phyloP scores from a whole-genome alignment of 208 protist species.

The Angomonas desouzai region DNA sequence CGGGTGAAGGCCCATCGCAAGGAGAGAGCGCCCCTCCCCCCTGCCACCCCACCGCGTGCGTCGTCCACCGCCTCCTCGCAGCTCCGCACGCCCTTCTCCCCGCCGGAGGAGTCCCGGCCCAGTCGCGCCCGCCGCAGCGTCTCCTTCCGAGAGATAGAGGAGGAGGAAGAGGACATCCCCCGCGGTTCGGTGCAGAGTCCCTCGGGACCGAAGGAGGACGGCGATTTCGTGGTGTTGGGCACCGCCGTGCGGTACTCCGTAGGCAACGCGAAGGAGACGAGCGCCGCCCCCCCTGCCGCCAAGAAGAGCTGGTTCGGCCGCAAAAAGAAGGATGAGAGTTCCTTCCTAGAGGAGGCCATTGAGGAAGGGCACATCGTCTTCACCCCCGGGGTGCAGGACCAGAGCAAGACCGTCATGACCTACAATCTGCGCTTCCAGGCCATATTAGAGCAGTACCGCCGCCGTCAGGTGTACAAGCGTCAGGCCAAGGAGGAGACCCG shows the following conservation, averaged over 20 bases:
- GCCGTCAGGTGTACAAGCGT: conserved; percentile 19
- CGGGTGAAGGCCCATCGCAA: background rate
- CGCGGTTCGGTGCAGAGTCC: background rate
- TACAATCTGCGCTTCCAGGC: background rate
- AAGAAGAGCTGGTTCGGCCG: background rate
- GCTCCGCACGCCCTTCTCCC: background rate
- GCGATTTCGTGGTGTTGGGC: background rate
- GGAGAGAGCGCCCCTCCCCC: background rate
- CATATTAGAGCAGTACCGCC: background rate
- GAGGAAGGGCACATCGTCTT: conserved; percentile 5
- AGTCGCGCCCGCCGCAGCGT: background rate
- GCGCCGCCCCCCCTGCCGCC: background rate
- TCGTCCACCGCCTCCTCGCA: background rate
- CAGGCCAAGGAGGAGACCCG: conserved; percentile 32
- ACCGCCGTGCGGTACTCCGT: background rate
- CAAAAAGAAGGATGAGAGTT: background rate
- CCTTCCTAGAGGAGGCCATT: background rate
- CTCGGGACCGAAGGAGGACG: background rate
- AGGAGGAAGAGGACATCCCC: background rate
- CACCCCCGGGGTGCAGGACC: background rate
- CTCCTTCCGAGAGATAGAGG: background rate
- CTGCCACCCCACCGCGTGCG: background rate
- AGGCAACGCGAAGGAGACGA: background rate
- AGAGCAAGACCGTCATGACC: conserved; percentile 4
- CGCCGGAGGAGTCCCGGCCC: too few relatives aligned